Base-by-base conservation (phyloP, 108 stramenopile genomes). In the Seminavis robusta region DNA sequence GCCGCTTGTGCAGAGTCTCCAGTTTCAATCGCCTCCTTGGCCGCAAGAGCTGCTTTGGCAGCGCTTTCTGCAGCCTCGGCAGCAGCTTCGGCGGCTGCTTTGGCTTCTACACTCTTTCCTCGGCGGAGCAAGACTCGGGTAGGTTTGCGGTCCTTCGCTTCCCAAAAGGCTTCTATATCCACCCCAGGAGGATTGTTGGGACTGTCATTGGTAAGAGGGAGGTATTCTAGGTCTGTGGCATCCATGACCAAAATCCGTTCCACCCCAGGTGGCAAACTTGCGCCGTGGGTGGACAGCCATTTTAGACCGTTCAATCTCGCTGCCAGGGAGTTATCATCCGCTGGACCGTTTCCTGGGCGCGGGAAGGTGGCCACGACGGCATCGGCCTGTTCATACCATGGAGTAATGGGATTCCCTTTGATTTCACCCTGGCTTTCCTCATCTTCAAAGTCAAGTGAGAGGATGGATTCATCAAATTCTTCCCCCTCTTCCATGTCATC, bases 201-300 rank as follows among this genome's bases (percentile, higher is more conserved):
- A 54, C 84, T 70, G 31, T 84, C 73, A 48, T 88, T 88, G 10
- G 61, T 54, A 19, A 90, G 23, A 1, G 92, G 92, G 3, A 94
- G 69, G 32, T 86, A 81, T 33, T 71, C 52, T 21, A 94, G 44
- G 52, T 94, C 92, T 15, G 88, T 94, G 1, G 88, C 92, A 69
- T 94, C 92, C 77, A 94, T 71, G 8, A 94, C 92, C 20, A 94
- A 56, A 48, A 94, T 73, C 6, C 88, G 63, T 67, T 94, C 92
- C 27, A 94, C 92, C 24, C 71, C 77, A 0, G 81, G 66, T 0
- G 85, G 87, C 3, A 94, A 65, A 15, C 59, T 59, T 27, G 53
- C 65, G 4, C 92, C 92, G 15, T 81, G 62, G n/a, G 81, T 77
- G 32, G 88, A 73, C 15, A 94, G 50, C 92, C 92, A 94, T 44